Base-by-base conservation (phyloP, 1,139 yeast genomes). In the Hansenula sp. region DNA sequence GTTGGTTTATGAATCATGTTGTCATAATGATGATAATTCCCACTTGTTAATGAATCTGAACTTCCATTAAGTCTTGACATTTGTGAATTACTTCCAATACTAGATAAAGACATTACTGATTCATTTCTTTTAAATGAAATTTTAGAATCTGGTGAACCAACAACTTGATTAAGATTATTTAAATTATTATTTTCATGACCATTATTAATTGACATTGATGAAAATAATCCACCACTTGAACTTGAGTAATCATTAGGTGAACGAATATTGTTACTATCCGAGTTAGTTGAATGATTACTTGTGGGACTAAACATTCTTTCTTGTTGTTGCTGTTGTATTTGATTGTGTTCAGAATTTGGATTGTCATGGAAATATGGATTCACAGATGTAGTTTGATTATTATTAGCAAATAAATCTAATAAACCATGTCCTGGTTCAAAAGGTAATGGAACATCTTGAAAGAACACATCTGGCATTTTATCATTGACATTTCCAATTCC, bases 381-480 rank as follows among this genome's bases (percentile, higher is more conserved):
- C 1, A 39, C 6, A 16, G 37, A 36, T 16, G 42, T 36, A 8
- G 10, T 28, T 17, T 32, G 38, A 19, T 35, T 38, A 29, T 21
- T 39, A 38, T 40, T 30, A 18, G 56, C 44, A 36, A 69, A 65
- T 31, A 68, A 55, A 44, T 70, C 75, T 31, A 69, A 45, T 24
- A 71, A 53, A 1, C 75, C 75, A 42, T 59, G 63, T 10, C 67
- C 68, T 1, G 62, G 54, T 34, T 52, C 57, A 40, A 58, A 53
- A 9, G 67, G 65, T 28, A 55, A 45, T 4, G 64, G 61, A 6
- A 60, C 51, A 37, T 60, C 65, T 6, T 48, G 47, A 42, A 62
- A 60, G 22, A 61, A 52, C 11, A 50, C 55, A 25, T 46, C 47
- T 11, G 52, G 48, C 13, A 51, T 37, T 6, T 45, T 48, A 36